Evolutionary conservation across 192 early-diverging fungal genomes (phyloP), one percentile per base, ranked within the genome.

Genomic region (Radiomyces spectabilis): DNA sequence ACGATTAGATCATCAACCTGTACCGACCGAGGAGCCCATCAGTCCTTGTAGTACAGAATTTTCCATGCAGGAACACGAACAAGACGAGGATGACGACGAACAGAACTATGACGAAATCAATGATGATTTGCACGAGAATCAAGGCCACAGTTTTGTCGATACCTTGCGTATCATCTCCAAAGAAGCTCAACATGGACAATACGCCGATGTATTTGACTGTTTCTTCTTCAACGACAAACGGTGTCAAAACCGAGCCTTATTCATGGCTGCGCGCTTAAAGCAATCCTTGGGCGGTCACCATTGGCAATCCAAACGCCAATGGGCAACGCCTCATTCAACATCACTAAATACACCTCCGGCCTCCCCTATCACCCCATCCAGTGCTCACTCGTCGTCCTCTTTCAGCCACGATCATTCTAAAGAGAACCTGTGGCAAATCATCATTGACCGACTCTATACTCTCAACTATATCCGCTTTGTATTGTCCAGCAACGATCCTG

Each of bases 191-290:
- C 35, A 48, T 3, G 25, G 26, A 8, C 57, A 55, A 40, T 66
- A 41, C 37, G 43, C 41, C n/a, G 63, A 61, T 55, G 35, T 59
- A 1, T 57, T 58, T 55, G 67, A 55, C 40, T 53, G 41, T 18
- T 59, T 63, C 40, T 69, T 69, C 21, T 69, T 63, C 34, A 62
- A 40, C 15, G 67, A 69, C 57, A 62, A 63, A 34, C 55, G 59
- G 41, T 69, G 67, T 51, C 55, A 58, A 41, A 42, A 57, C 41
- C 49, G 67, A 39, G 67, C 67, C 29, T 24, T 63, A 18, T 69
- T 55, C 27, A 53, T 69, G 39, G 53, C 61, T 18, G 55, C 55
- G 9, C 57, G 67, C 27, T 51, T 69, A 49, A 51, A 59, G 46
- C 56, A 57, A 13, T 49, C 4, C 37, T 55, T 56, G 32, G 46